A percentile compares a stretch with the other conserved stretches of the same genome.
Conservation (phyloP, 768 basidiomycete genomes). For the Symmetrospora coprosmae region DNA sequence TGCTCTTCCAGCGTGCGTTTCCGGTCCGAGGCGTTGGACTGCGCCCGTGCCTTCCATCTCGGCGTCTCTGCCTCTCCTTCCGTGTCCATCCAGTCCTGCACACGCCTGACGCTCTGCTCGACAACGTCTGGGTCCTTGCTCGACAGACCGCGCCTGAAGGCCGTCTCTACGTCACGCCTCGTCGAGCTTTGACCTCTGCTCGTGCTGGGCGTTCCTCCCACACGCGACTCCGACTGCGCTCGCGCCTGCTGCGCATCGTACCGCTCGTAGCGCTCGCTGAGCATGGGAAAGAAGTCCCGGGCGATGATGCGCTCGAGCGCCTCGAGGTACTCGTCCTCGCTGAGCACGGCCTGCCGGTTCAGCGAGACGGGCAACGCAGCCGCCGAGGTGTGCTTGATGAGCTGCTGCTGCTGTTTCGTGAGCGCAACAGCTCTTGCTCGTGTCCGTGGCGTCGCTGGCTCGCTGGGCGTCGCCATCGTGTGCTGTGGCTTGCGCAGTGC, state of each 20-base stretch:
- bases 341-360: constrained; percentile 11
- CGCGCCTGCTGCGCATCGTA: background rate
- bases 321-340: constrained; percentile 84
- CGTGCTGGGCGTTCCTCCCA: too few relatives aligned
- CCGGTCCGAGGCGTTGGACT: constrained; percentile 17
- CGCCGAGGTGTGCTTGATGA: background rate
- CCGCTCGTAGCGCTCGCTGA: constrained; percentile 46
- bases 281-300: constrained; percentile 92
- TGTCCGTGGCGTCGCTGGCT: background rate
- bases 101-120: constrained; percentile 6
- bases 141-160: background rate
- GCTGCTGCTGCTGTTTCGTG: constrained; percentile 2
- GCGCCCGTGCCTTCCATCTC: constrained; percentile 12
- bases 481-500: too few relatives aligned
- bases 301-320: constrained; percentile 83
- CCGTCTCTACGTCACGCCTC: background rate
- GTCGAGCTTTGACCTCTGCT: background rate
- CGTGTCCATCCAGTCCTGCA: constrained; percentile 1
- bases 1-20: background rate
- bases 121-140: background rate
- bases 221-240: background rate
- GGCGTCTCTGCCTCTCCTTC: too few relatives aligned
- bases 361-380: background rate
- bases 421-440: constrained; percentile 8
- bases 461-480: too few relatives aligned